A percentile compares a stretch with the other conserved stretches of the same genome.
phyloP scores from a whole-genome alignment of 1,284 basidiomycete genomes.

The Cutaneotrichosporon dermatis region DNA sequence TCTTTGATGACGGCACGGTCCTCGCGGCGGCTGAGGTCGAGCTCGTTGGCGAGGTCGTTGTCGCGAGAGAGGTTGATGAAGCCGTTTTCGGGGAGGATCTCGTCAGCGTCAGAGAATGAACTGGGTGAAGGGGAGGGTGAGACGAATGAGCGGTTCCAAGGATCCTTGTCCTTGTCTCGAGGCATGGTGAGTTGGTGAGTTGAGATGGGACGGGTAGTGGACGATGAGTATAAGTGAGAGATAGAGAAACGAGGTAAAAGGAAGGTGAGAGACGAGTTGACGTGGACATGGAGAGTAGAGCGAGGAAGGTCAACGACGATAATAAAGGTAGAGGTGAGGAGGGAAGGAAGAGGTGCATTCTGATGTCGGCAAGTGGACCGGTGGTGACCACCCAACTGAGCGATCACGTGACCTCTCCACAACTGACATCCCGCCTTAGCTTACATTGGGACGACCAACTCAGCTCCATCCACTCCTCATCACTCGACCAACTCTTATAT shows the following conservation, averaged over 20 bases:
- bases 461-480: not conserved
- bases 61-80: conserved; percentile 8
- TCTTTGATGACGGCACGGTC: conserved; percentile 21
- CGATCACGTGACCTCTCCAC: conserved; percentile 7
- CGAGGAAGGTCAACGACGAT: no score
- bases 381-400: no score
- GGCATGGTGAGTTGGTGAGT: not conserved
- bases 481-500: not conserved
- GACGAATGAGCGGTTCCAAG: not conserved
- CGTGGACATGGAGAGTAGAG: no score
- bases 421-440: not conserved
- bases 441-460: not conserved
- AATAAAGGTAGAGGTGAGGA: no score
- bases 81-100: not conserved
- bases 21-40: conserved; percentile 24
- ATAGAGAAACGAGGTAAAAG: no score
- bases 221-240: not conserved
- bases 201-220: not conserved
- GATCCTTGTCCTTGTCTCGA: not conserved
- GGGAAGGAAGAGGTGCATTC: no score
- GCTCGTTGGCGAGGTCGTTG: conserved; percentile 16
- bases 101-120: conserved; percentile 7
- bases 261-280: no score
- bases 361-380: no score
- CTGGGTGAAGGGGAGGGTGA: conserved; percentile 8